Percentiles rank a stretch among this genome's conserved stretches.
Conservation (phyloP, 1,139 yeast genomes). For the Nakaseomyces delphensis region DNA sequence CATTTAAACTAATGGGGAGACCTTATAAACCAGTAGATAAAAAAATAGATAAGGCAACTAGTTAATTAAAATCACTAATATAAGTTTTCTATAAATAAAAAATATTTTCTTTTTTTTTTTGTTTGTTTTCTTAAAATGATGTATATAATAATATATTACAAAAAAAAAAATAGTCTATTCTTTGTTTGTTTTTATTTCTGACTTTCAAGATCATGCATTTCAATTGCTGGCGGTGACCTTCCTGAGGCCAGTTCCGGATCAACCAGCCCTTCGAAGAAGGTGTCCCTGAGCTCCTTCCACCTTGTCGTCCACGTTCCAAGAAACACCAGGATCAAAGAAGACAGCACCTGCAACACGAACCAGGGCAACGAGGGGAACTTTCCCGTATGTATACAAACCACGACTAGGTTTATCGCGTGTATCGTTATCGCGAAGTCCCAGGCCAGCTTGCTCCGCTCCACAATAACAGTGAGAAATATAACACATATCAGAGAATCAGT, state of each 20-base stretch:
- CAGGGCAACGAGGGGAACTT: conserved; percentile 69
- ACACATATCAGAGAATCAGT: conserved; percentile 72
- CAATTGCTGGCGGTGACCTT: conserved; percentile 18
- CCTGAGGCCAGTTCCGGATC: conserved; percentile 35
- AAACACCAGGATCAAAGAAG: conserved; percentile 60
- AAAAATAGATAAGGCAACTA: background rate
- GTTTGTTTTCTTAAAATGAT: background rate
- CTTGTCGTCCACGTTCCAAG: conserved; percentile 81
- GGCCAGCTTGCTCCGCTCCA: conserved; percentile 86
- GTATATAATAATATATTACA: background rate
- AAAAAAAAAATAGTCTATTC: background rate
- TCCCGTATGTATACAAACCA: conserved; percentile 59
- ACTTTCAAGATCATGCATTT: conserved; percentile 29
- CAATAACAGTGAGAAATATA: conserved; percentile 72
- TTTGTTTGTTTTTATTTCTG: conserved; percentile 14
- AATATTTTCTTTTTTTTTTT: background rate
- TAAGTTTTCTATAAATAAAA: background rate
- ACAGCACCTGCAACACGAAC: conserved; percentile 73
- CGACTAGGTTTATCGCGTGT: conserved; percentile 66
- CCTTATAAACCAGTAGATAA: background rate
- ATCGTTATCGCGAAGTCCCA: conserved; percentile 92
- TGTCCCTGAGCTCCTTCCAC: conserved; percentile 80
- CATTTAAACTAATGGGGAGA: conserved; percentile 2
- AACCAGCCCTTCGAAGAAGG: conserved; percentile 75
- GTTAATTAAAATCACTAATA: background rate